A percentile compares a stretch with the other conserved stretches of the same genome.
These are phyloP conservation scores for Colletotrichum simmondsii DNA, from an alignment of 2,329 filamentous ascomycete species.

Conservation along the genomic window DNA sequence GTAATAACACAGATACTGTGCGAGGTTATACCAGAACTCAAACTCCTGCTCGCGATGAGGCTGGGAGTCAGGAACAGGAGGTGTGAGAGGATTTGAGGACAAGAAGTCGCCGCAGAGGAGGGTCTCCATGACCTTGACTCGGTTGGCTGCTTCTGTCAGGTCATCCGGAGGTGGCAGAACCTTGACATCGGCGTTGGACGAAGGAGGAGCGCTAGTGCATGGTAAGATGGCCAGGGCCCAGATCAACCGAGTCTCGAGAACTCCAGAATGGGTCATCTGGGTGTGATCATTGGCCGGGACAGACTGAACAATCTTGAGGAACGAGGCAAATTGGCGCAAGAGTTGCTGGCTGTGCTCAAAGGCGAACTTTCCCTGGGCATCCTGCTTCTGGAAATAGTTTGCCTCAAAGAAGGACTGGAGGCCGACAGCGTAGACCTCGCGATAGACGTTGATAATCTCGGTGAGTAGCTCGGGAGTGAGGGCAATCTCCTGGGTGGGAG, in stretches of 20 bases:
- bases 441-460: conserved; percentile 78
- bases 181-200: conserved; percentile 46
- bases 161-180: conserved; percentile 66
- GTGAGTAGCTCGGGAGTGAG: conserved; percentile 64
- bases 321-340: conserved; percentile 74
- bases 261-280: conserved; percentile 64
- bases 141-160: conserved; percentile 71
- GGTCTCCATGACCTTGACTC: conserved; percentile 80
- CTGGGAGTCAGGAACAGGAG: conserved; percentile 61
- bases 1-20: conserved; percentile 70
- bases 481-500: conserved; percentile 65
- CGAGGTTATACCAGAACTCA: conserved; percentile 86
- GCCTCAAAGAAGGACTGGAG: conserved; percentile 85
- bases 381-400: conserved; percentile 76
- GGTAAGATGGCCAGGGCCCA: conserved; percentile 68
- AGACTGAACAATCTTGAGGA: conserved; percentile 66
- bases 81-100: conserved; percentile 63
- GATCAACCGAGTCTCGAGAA: conserved; percentile 68
- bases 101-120: conserved; percentile 80
- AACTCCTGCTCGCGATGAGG: conserved; percentile 71
- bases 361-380: conserved; percentile 54
- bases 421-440: conserved; percentile 79
- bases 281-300: conserved; percentile 60
- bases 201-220: conserved; percentile 48
- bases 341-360: conserved; percentile 65